These are phyloP conservation scores for Cucurbita argyrosperma DNA, from an alignment of 306 rosid genomes.

Conservation along the genomic window DNA sequence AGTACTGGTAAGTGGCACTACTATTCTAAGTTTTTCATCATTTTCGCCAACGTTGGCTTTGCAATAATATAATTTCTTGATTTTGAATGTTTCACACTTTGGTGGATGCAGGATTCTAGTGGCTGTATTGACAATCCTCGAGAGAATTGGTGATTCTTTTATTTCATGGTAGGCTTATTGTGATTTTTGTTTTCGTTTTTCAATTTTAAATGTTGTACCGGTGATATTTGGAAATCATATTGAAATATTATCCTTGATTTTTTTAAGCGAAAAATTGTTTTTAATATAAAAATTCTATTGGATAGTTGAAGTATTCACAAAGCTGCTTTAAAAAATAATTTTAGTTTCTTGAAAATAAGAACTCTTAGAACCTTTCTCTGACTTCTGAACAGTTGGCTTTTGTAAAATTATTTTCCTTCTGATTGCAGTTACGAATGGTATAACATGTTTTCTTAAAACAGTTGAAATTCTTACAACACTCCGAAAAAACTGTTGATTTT, in stretches of 20 bases:
- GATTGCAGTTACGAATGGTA: not conserved
- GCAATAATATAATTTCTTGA: not conserved
- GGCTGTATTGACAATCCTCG: slow-evolving; percentile 68
- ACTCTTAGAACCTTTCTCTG: no score
- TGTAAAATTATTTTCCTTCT: no score
- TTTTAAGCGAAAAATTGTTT: not conserved
- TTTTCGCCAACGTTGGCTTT: not conserved
- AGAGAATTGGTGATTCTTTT: slow-evolving; percentile 69
- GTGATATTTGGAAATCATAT: not conserved
- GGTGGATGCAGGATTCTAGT: slow-evolving; percentile 67
- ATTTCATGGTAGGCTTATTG: slow-evolving; percentile 52
- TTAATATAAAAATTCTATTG: not conserved
- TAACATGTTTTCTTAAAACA: not conserved
- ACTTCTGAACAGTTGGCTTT: no score
- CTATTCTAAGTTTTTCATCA: not conserved
- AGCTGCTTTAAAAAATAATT: not conserved
- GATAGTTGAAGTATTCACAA: not conserved
- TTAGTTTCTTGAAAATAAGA: not conserved
- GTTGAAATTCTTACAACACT: not conserved
- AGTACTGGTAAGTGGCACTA: slow-evolving; percentile 46
- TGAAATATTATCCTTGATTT: not conserved
- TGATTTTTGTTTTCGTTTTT: not conserved
- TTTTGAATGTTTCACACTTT: not conserved
- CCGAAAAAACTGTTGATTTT: not conserved
- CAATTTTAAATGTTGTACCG: not conserved